Conservation (phyloP, 2,329 filamentous ascomycete species). For the Sporothrix brasiliensis region DNA sequence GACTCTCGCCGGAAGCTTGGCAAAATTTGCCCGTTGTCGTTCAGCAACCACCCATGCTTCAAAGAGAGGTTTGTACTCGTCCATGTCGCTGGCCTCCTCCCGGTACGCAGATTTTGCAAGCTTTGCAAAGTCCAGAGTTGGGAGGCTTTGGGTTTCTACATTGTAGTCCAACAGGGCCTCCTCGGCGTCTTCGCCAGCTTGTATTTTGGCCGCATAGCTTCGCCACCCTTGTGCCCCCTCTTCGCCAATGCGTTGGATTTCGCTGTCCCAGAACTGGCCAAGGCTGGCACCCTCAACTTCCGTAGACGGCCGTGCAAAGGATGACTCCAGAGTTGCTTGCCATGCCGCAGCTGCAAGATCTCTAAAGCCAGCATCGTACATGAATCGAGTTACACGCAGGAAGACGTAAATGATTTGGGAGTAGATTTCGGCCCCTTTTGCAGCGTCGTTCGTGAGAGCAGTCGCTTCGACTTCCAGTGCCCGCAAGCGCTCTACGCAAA, state of each 20-base stretch:
- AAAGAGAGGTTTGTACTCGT: conserved; percentile 42
- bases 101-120: conserved; percentile 36
- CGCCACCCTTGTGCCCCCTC: conserved; percentile 70
- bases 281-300: conserved; percentile 12
- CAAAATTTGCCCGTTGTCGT: conserved; percentile 48
- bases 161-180: conserved; percentile 20
- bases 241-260: conserved; percentile 78
- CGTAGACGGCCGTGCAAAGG: conserved; percentile 59
- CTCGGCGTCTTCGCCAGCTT: conserved; percentile 39
- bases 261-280: conserved; percentile 81
- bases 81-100: conserved; percentile 24
- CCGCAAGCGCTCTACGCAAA: conserved; percentile 62
- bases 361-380: conserved; percentile 74
- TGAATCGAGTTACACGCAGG: conserved; percentile 71
- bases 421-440: conserved; percentile 33
- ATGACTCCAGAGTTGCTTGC: conserved; percentile 79
- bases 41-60: conserved; percentile 61
- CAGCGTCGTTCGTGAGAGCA: conserved; percentile 12
- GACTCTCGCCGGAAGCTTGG: conserved; percentile 69
- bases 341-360: conserved; percentile 79
- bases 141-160: conserved; percentile 21
- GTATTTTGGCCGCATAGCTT: conserved; percentile 46
- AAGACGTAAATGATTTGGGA: conserved; percentile 68
- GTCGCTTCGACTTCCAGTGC: conserved; percentile 37
- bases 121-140: conserved; percentile 24